Evolutionary conservation across 2,329 filamentous ascomycete species (phyloP), one percentile per base, ranked within the genome.

Genomic region (Aspergillus aculeatus): DNA sequence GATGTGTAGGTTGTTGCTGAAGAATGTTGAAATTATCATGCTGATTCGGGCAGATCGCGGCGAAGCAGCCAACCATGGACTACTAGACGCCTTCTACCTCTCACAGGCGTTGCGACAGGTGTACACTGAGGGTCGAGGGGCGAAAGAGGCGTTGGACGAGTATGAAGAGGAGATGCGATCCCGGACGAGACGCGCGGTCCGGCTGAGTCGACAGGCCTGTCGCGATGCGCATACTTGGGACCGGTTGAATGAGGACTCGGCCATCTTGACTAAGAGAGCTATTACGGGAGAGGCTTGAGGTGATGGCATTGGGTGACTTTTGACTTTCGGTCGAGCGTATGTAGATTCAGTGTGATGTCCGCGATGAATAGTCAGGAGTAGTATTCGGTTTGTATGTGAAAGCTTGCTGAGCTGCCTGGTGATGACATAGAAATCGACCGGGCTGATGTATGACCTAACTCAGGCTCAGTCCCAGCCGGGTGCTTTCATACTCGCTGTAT

Each of bases 171-270:
- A 75, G 50, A 72, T 77, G 71, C 62, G 68, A 19, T 50, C 57
- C 10, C 65, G 74, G 2, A 70, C 71, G 0, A 62, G 64, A 56
- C 60, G 64, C 1, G 74, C 74, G 1, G 74, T 77, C 14, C 58
- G 65, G 16, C 57, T 72, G 47, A 74, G 72, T 63, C 65, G 72
- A n/a, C 69, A 72, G 57, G 74, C 73, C 9, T 75, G 72, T 59
- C 52, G 63, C 11, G 74, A 76, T 61, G 74, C 73, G 1, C 73
- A 75, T 62, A 64, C 69, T n/a, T 74, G 68, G 66, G 62, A 63
- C 2, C 56, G 62, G 41, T 41, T 76, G 12, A 64, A 70, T 47
- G 67, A 67, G 24, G 62, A 66, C 9, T 72, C 66, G n/a, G 68
- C 73, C 0, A 66, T 73, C 26, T 56, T 74, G 26, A 69, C 66